Percentiles rank a stretch among this genome's conserved stretches.
These are phyloP conservation scores for Iberis pinnata DNA, from an alignment of 345 rosid genomes.

Conservation along the genomic window DNA sequence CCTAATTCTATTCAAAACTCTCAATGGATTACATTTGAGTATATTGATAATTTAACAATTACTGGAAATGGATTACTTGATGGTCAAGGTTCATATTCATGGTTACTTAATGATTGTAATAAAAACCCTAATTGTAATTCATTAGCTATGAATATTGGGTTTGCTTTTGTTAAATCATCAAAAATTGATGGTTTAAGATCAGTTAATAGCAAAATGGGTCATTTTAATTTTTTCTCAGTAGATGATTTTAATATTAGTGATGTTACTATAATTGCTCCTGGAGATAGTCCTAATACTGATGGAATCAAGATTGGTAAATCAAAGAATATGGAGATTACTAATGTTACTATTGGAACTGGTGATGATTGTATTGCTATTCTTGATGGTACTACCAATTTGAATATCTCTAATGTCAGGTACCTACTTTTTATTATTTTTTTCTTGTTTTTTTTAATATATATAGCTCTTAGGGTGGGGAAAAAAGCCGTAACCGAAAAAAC, in stretches of 20 bases:
- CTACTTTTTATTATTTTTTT: too few relatives aligned
- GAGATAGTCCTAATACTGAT: constrained; percentile 33
- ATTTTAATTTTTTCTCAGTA: constrained; percentile 21
- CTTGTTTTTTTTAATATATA: too few relatives aligned
- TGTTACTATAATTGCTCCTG: constrained; percentile 25
- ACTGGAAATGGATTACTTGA: constrained; percentile 28
- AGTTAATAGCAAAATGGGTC: constrained; percentile 31
- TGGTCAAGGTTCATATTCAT: constrained; percentile 30
- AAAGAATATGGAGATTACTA: constrained; percentile 2
- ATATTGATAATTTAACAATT: constrained; percentile 22
- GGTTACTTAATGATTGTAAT: constrained; percentile 26
- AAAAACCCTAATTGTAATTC: constrained; percentile 14
- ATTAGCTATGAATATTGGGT: constrained; percentile 22
- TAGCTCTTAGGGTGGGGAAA: too few relatives aligned
- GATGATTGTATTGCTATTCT: constrained; percentile 35
- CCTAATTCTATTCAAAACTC: neutral
- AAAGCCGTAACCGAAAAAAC: too few relatives aligned
- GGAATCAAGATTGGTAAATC: constrained; percentile 35
- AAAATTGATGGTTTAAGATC: constrained; percentile 20
- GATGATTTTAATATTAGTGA: constrained; percentile 18
- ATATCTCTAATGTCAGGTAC: constrained; percentile 23
- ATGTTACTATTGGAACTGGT: constrained; percentile 26
- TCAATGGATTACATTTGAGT: constrained; percentile 16
- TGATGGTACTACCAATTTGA: constrained; percentile 24
- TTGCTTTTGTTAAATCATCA: constrained; percentile 21